Base-by-base conservation (phyloP, 306 rosid genomes). In the Senna siamea region DNA sequence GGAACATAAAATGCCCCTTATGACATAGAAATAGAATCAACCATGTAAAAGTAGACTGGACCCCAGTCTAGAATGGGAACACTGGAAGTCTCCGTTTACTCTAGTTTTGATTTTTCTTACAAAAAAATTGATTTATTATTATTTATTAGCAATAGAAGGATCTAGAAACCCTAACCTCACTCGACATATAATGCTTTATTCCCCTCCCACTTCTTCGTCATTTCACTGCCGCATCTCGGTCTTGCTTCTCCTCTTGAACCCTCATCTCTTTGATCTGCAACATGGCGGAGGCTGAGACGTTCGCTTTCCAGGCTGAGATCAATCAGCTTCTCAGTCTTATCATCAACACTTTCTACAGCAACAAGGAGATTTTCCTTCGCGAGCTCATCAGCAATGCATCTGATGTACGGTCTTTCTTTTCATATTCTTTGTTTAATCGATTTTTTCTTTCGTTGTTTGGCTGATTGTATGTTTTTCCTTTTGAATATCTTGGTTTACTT, bases 301-400 rank as follows among this genome's bases (percentile, higher is more conserved):
- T 93, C 22, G 93, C 98, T 17, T 93, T 93, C 61, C 98, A 93
- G 88, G 98, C 98, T 30, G 98, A 93, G 90, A 93, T 93, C 74
- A 93, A 93, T 89, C 98, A 93, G 90, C 92, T 93, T 26, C 90
- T 93, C 74, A 93, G 98, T 56, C 83, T 93, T 41, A 90, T 93
- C 84, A 93, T 93, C 92, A 93, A 93, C 79, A 93, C 98, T 18
- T 93, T 93, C 82, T 93, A 93, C 88, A 90, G 96, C 83, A 93
- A 93, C 84, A 93, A 93, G 92, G 98, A 93, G 90, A 93, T 93
- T 77, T 93, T 93, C 60, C 98, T 93, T 59, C 93, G 98, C 18
- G 98, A 93, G 78, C 78, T 93, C 50, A 87, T 93, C 74, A 93
- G 97, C 66, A 93, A 93, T 66, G 76, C 97, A 6, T 93, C 98